Base-by-base conservation (phyloP, 2,329 filamentous ascomycete species). In the Fusarium sp. region DNA sequence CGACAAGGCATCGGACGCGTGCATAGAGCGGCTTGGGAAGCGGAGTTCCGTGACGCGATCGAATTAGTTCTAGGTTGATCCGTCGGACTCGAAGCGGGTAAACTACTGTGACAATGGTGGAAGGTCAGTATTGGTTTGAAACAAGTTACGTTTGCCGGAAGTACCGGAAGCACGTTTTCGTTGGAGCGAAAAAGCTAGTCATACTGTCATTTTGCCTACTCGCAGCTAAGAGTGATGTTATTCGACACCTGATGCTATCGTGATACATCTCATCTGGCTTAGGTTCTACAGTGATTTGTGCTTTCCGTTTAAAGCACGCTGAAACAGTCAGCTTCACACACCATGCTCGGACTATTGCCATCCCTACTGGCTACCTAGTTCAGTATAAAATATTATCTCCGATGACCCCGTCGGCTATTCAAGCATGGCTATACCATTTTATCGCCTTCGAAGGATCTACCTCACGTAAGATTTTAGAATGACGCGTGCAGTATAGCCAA, bases 401-500 rank as follows among this genome's bases (percentile, higher is more conserved):
- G 34, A 4, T 37, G 18, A 7, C 10, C 18, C 18, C 34, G 18
- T 37, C 34, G 18, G 18, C 18, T 37, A 37, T 12, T 37, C 3
- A 12, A 7, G 3, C 2, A 37, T 2, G 18, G 18, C 18, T 37
- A 37, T 37, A 18, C 34, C 18, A 37, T 12, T n/a, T n/a, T n/a
- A n/a, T 37, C 18, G 18, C 34, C 10, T n/a, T 37, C 10, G 18
- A 37, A n/a, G 34, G 34, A 37, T 37, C 34, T 16, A 9, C 34
- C 49, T 52, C 49, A 52, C 49, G 49, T 52, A 16, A 52, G 49
- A 52, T 42, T 52, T 52, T 52, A 52, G 49, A 52, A 9, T 6
- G 12, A 16, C 46, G 46, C 46, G 30, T 50, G 3, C 10, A 9
- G 21, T 13, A 16, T 34, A 25, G 9, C 7, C 19, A 50, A 34